A percentile compares a stretch with the other conserved stretches of the same genome.
These are phyloP conservation scores for Dianthus caryophyllus DNA, from an alignment of 148 eudicot genomes.

Conservation along the genomic window DNA sequence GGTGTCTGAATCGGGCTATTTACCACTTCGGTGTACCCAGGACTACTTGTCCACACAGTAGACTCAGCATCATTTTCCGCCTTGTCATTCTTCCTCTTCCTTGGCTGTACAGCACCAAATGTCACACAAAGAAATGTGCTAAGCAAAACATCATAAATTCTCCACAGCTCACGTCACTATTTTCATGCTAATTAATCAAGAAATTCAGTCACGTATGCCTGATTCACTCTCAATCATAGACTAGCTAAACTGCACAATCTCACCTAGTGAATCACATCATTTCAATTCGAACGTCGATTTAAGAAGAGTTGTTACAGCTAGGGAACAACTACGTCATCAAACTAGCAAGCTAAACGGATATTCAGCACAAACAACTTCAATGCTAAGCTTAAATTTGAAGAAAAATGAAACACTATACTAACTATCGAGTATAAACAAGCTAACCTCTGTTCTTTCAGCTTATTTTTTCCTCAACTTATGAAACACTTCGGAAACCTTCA, in stretches of 20 bases:
- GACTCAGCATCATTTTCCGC: constrained; percentile 49
- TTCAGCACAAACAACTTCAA: neutral
- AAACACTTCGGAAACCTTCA: too few relatives aligned
- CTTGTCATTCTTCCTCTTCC: constrained; percentile 63
- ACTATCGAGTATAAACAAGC: too few relatives aligned
- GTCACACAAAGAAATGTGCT: neutral
- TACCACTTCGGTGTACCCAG: constrained; percentile 43
- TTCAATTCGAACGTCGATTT: neutral
- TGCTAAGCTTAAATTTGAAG: neutral
- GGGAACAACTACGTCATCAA: neutral
- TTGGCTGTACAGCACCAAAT: constrained; percentile 38
- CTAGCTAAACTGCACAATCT: neutral
- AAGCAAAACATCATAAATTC: neutral
- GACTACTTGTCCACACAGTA: constrained; percentile 34
- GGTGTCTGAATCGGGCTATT: constrained; percentile 66
- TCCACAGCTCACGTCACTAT: neutral
- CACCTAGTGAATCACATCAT: neutral
- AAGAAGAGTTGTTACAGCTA: neutral
- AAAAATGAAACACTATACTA: too few relatives aligned
- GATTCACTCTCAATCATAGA: neutral
- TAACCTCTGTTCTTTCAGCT: too few relatives aligned
- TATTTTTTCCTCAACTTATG: too few relatives aligned
- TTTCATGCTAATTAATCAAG: neutral
- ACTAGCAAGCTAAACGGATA: neutral
- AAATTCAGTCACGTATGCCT: neutral